Evolutionary conservation across 2,329 filamentous ascomycete species (phyloP).

Genomic region (Eutypella sp.): DNA sequence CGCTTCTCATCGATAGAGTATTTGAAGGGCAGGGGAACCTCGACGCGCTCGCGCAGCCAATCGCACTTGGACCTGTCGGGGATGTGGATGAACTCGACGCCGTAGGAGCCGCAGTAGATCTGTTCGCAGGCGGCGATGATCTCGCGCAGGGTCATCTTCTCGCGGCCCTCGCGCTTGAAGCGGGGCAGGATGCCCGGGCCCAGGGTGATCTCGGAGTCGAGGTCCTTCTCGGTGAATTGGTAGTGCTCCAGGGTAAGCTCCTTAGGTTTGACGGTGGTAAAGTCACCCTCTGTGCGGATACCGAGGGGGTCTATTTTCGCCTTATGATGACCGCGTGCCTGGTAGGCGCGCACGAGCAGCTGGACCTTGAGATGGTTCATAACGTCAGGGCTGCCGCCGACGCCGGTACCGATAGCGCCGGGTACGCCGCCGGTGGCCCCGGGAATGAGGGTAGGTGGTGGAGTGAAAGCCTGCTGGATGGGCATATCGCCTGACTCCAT

Average conservation of each 20-base stretch:
- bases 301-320: slow-evolving; percentile 94
- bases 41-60: slow-evolving; percentile 92
- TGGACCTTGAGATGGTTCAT: slow-evolving; percentile 98
- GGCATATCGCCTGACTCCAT: slow-evolving; percentile 99
- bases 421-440: slow-evolving; percentile 74
- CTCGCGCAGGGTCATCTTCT: slow-evolving; percentile 95
- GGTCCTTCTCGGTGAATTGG: slow-evolving; percentile 88
- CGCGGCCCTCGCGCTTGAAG: slow-evolving; percentile 80
- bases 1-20: slow-evolving; percentile 98
- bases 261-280: slow-evolving; percentile 82
- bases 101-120: slow-evolving; percentile 96
- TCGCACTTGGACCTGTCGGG: slow-evolving; percentile 96
- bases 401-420: slow-evolving; percentile 60
- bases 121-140: slow-evolving; percentile 91
- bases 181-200: slow-evolving; percentile 92
- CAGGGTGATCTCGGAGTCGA: slow-evolving; percentile 86
- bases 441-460: slow-evolving; percentile 86
- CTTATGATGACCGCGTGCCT: slow-evolving; percentile 97
- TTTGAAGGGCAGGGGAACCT: slow-evolving; percentile 91
- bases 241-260: slow-evolving; percentile 93
- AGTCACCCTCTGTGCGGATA: slow-evolving; percentile 81
- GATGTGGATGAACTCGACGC: slow-evolving; percentile 98
- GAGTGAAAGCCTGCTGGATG: slow-evolving; percentile 93
- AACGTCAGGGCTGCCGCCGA: slow-evolving; percentile 71
- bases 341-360: slow-evolving; percentile 92